Evolutionary conservation across 2,329 filamentous ascomycete genomes (phyloP), one percentile per base, ranked within the genome.

Genomic region (Thelonectria olida): DNA sequence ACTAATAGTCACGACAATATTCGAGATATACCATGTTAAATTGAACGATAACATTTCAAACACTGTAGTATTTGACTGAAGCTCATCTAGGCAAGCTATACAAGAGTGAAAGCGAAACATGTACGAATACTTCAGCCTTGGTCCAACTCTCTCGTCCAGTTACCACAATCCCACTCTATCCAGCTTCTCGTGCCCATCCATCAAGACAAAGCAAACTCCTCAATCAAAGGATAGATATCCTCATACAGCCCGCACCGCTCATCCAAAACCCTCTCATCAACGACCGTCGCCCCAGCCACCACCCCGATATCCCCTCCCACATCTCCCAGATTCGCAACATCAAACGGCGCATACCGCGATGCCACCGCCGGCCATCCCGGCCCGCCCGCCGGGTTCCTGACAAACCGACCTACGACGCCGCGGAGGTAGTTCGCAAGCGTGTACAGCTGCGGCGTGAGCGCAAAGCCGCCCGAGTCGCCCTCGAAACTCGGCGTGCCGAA

Each of bases 351-450:
- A 31, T 59, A 69, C 42, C 45, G 15, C 12, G 69, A 70, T 1
- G 67, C 68, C 4, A 74, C 66, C 2, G 42, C 62, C 15, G 63
- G 61, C 72, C 72, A 76, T 1, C 72, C 67, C 2, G 68, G 69
- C 0, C 73, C 70, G 2, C 27, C 63, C 12, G n/a, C 12, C 0
- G 70, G 71, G 38, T 68, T 67, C 36, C 67, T 66, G 2, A 69
- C 63, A 28, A 75, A 73, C 7, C 39, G 44, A 5, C 67, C 72
- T 12, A 72, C 64, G 9, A 66, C 61, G 10, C 63, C 61, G 5
- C 73, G 66, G 4, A 72, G 42, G 39, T 68, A 67, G n/a, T 62
- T 68, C 13, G 63, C 68, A 22, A 72, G 64, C 1, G 62, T 60
- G 49, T 70, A 72, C 28, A 71, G 52, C 15, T 68, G 52, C 1